Evolutionary conservation across 2,329 filamentous ascomycete genomes (phyloP).

Genomic region (Dactylellina parvicollis): DNA sequence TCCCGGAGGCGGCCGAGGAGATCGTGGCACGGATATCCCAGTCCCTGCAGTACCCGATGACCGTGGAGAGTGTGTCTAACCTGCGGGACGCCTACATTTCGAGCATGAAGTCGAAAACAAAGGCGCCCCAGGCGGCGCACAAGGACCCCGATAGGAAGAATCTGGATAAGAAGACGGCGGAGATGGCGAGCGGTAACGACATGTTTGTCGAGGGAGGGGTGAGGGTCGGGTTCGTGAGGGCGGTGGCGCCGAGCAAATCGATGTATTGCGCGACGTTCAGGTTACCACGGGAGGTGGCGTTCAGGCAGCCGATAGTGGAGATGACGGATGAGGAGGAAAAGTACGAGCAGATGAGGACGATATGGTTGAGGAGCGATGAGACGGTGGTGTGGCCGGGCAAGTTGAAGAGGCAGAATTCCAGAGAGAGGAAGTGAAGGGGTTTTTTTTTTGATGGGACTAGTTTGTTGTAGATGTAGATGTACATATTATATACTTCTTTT

Average conservation of each 20-base stretch:
- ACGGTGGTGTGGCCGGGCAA: slow-evolving; percentile 23
- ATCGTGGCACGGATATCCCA: slow-evolving; percentile 64
- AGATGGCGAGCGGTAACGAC: background rate
- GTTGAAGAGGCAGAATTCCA: slow-evolving; percentile 17
- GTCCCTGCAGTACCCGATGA: slow-evolving; percentile 70
- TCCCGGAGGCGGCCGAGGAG: slow-evolving; percentile 70
- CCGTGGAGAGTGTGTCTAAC: slow-evolving; percentile 65
- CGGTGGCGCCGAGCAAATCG: slow-evolving; percentile 90
- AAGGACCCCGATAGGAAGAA: slow-evolving; percentile 65
- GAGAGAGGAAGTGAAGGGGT: background rate
- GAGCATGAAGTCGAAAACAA: slow-evolving; percentile 41
- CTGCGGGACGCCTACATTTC: slow-evolving; percentile 13
- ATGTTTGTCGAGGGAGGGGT: slow-evolving; percentile 63
- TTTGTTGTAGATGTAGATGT: background rate
- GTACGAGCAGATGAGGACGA: slow-evolving; percentile 77
- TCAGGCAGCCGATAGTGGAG: slow-evolving; percentile 71
- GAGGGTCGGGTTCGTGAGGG: slow-evolving; percentile 74
- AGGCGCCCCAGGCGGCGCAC: slow-evolving; percentile 62
- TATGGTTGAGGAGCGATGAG: slow-evolving; percentile 37
- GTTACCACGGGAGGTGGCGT: slow-evolving; percentile 83
- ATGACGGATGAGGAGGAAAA: slow-evolving; percentile 75
- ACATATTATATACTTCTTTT: background rate
- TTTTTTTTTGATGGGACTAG: too few relatives aligned
- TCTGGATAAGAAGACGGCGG: slow-evolving; percentile 60
- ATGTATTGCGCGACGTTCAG: slow-evolving; percentile 98